Percentiles rank a stretch among this genome's conserved stretches.
Evolutionary conservation across 257 asterid genomes (phyloP).

Genomic region (Haberlea rhodopensis): DNA sequence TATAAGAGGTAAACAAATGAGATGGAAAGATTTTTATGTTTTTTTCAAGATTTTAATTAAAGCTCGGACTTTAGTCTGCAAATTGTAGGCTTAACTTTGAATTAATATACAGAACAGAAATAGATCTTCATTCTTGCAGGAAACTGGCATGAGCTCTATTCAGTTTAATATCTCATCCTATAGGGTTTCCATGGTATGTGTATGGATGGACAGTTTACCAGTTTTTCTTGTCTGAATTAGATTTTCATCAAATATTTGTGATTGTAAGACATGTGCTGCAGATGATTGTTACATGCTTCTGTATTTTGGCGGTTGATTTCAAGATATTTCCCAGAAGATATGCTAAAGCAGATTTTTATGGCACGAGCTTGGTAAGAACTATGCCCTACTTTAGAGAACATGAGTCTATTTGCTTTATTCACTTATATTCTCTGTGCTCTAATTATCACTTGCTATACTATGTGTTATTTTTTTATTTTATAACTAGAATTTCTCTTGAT

Average conservation of each 20-base stretch:
- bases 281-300: constrained; percentile 73
- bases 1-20: constrained; percentile 48
- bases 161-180: constrained; percentile 64
- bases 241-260: constrained; percentile 23
- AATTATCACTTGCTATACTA: background rate
- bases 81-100: constrained; percentile 26
- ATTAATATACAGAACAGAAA: constrained; percentile 58
- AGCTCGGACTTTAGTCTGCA: constrained; percentile 21
- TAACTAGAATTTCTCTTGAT: background rate
- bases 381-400: constrained; percentile 7
- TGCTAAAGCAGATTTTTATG: constrained; percentile 95
- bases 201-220: background rate
- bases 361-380: constrained; percentile 76
- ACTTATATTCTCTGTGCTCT: constrained; percentile 8
- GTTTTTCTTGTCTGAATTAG: constrained; percentile 18
- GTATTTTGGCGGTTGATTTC: constrained; percentile 96
- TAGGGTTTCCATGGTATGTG: constrained; percentile 73
- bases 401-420: constrained; percentile 7
- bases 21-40: background rate
- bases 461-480: background rate
- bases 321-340: constrained; percentile 91
- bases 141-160: constrained; percentile 40
- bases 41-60: background rate
- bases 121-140: constrained; percentile 53
- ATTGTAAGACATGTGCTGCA: constrained; percentile 40